Base-by-base conservation (phyloP, 106 monocot genomes). In the Acorus calamus region DNA sequence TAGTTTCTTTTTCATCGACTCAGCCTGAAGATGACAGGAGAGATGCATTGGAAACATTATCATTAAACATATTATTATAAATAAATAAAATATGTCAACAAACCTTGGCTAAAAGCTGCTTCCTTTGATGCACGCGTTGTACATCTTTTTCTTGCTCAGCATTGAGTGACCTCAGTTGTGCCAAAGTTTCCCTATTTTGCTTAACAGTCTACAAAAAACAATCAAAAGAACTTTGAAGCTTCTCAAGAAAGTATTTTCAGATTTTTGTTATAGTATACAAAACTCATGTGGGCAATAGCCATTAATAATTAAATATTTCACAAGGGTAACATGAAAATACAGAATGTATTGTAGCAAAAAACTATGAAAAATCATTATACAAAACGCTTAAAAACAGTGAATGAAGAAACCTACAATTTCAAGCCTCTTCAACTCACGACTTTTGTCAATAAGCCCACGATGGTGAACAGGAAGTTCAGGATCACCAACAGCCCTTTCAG, bases 141-240 rank as follows among this genome's bases (percentile, higher is more conserved):
- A 92, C 98, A 81, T 98, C 98, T 66, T 72, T 92, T 75, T 98
- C 98, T 77, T 77, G 98, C 59, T 92, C 88, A 50, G 83, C 85
- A 86, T 98, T 98, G n/a, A 92, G 80, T 3, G 79, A 69, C 79
- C 85, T 92, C 2, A 98, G 79, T 53, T 98, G 91, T 81, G 83
- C 83, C 74, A 98, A 61, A 13, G 98, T 88, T 13, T 98, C 83
- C 58, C 73, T 67, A 71, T 83, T 98, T 79, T 88, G 85, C 53
- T 79, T 79, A 13, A 92, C 76, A 66, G 80, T 78, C 96, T 96
- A 60, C 13, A 72, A 73, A 62, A 9, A 10, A 64, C 45, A 50
- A 76, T 47, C 56, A 63, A 54, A 59, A 13, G 42, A 44, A 45
- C 11, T 4, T 42, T 64, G 53, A 14, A 51, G 46, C 3, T 47